Percentiles rank a stretch among this genome's conserved stretches.
Conservation (phyloP, 257 asterid genomes). For the Avicennia marina region DNA sequence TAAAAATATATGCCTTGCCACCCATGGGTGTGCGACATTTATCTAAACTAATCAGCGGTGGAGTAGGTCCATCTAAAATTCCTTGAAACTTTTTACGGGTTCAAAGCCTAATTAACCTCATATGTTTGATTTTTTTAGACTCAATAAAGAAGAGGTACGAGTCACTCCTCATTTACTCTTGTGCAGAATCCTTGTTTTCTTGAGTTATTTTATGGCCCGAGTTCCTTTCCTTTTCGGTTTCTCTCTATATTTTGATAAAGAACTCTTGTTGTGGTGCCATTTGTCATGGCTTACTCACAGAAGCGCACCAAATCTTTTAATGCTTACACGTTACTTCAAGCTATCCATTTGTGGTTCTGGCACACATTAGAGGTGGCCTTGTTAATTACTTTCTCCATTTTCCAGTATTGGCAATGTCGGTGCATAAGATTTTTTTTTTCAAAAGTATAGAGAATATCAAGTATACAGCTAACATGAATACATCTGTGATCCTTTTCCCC, state of each 20-base stretch:
- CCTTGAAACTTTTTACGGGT: neutral
- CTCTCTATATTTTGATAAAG: neutral
- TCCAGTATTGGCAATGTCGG: neutral
- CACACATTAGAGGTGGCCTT: neutral
- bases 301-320: neutral
- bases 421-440: neutral
- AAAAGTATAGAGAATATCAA: neutral
- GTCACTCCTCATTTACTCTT: neutral
- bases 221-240: neutral
- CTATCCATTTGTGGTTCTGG: neutral
- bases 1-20: neutral
- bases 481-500: neutral
- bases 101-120: neutral
- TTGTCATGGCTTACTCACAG: neutral
- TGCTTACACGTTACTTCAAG: neutral
- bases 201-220: neutral
- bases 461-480: neutral
- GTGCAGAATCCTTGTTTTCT: constrained; percentile 1
- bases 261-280: neutral
- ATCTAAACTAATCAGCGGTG: neutral
- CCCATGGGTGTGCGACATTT: too few relatives aligned
- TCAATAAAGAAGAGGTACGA: neutral
- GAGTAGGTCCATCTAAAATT: neutral
- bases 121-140: neutral
- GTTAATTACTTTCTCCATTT: constrained; percentile 1